Conservation (phyloP, 306 rosid species). For the Hippophae rhamnoides region DNA sequence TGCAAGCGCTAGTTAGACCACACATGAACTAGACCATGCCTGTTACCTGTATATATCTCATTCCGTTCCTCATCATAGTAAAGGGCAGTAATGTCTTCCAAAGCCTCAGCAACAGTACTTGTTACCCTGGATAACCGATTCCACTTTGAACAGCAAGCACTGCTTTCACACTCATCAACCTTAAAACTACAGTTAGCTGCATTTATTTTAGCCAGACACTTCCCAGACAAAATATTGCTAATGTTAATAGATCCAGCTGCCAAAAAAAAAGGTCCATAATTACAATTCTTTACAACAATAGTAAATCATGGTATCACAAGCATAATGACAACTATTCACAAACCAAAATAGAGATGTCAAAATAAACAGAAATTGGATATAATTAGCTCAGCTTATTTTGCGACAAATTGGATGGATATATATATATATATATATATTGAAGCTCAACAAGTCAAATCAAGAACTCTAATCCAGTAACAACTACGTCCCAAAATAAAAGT, state of each 20-base stretch:
- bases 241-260: slow-evolving; percentile 73
- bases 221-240: slow-evolving; percentile 76
- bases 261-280: slow-evolving; percentile 12
- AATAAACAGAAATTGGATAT: no score
- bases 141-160: slow-evolving; percentile 28
- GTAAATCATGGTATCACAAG: neutral
- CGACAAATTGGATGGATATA: no score
- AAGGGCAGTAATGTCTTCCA: slow-evolving; percentile 78
- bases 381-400: no score
- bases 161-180: slow-evolving; percentile 24
- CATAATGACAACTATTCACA: neutral
- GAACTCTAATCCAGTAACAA: no score
- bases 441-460: no score
- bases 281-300: neutral
- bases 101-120: slow-evolving; percentile 58
- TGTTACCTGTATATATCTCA: slow-evolving; percentile 73
- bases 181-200: slow-evolving; percentile 31
- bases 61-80: slow-evolving; percentile 73
- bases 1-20: slow-evolving; percentile 50
- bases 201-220: slow-evolving; percentile 61
- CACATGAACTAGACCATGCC: slow-evolving; percentile 70
- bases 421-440: no score
- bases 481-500: no score
- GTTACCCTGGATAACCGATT: slow-evolving; percentile 29
- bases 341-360: no score